Base-by-base conservation (phyloP, 805 yeast genomes). In the Candida awuae region DNA sequence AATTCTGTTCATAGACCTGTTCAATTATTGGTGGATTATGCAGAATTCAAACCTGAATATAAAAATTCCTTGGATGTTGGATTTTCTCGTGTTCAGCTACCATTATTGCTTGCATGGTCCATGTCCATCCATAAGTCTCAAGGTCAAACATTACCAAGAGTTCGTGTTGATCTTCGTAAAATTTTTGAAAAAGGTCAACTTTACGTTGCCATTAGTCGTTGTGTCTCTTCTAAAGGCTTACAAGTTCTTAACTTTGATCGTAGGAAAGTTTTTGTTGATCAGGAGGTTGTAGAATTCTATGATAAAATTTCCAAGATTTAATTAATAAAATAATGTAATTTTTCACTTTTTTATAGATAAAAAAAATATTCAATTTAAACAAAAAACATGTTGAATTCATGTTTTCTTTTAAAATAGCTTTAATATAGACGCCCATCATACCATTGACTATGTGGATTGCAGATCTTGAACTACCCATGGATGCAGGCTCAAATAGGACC, bases 131-230 rank as follows among this genome's bases (percentile, higher is more conserved):
- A 84, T 54, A 84, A 84, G 55, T 75, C 92, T 0, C 94, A 84
- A 55, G 94, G 94, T 3, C 94, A 84, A 61, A 82, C 94, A 0
- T 68, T 84, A 32, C 77, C 73, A 30, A 58, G 84, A 45, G 77
- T 84, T 3, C 75, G 73, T 45, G 85, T 84, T 10, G 88, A 84
- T 51, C 58, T 84, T 34, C 65, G 71, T 19, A 72, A 67, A 46
- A 71, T 76, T 19, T 84, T 84, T 49, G 94, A 84, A 55, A 80
- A 75, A 39, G 94, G 94, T 16, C 94, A 84, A 51, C 86, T 81
- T 4, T 84, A 84, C 51, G 92, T 84, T 26, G 92, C 94, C 0
- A 60, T 84, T 36, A 80, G 87, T 32, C 70, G 94, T 66, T 92
- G 92, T 7, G 79, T 75, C 1, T 73, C 77, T 23, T 73, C 77